Evolutionary conservation across 495 filamentous ascomycete genomes (phyloP).

Genomic region (Neurospora hispaniola): DNA sequence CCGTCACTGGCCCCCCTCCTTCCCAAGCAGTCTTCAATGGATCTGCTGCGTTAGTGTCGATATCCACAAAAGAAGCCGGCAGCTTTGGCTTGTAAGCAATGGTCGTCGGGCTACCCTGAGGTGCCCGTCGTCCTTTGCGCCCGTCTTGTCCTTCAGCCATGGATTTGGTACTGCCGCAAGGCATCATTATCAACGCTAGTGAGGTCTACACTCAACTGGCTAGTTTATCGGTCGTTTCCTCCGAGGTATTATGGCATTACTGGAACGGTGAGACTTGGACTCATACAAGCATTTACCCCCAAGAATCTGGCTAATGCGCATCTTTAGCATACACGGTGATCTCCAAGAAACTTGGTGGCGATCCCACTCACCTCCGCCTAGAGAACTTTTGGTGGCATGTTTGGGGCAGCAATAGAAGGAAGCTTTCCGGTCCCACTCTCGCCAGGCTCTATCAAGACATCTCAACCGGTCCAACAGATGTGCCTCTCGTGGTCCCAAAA

Average conservation of each 20-base stretch:
- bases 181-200: slow-evolving; percentile 36
- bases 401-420: slow-evolving; percentile 38
- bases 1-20: neutral
- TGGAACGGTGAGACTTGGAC: slow-evolving; percentile 35
- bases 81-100: neutral
- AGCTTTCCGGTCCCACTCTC: slow-evolving; percentile 33
- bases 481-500: slow-evolving; percentile 32
- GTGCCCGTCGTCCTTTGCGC: neutral
- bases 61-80: neutral
- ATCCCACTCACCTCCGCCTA: slow-evolving; percentile 42
- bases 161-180: slow-evolving; percentile 17
- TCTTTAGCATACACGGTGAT: slow-evolving; percentile 41
- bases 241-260: slow-evolving; percentile 37
- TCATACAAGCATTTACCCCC: neutral
- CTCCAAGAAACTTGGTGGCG: slow-evolving; percentile 31
- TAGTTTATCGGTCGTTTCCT: slow-evolving; percentile 34
- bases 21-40: neutral
- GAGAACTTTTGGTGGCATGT: slow-evolving; percentile 50
- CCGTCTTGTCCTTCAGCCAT: neutral
- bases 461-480: slow-evolving; percentile 37
- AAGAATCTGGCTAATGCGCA: slow-evolving; percentile 4
- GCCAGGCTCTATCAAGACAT: slow-evolving; percentile 39
- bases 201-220: slow-evolving; percentile 37
- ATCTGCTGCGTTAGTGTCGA: neutral
- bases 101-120: neutral